Evolutionary conservation across 1,139 yeast species (phyloP).

Genomic region (Yamadazyma taylorii): DNA sequence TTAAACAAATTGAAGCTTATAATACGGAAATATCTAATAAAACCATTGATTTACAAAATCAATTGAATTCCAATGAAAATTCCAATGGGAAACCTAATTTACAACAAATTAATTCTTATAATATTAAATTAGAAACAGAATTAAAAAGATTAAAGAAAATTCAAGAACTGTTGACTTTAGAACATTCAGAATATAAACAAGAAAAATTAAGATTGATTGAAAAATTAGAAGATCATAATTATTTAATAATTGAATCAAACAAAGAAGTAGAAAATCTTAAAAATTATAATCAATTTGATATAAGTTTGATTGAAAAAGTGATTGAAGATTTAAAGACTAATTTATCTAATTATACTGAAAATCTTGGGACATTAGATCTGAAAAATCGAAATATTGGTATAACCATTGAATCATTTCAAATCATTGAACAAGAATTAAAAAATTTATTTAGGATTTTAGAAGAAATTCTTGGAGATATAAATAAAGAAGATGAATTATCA

Average conservation of each 20-base stretch:
- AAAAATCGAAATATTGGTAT: constrained; percentile 52
- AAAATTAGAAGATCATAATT: constrained; percentile 55
- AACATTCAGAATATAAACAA: constrained; percentile 64
- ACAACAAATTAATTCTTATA: constrained; percentile 54
- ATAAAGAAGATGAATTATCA: constrained; percentile 45
- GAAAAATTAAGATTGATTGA: constrained; percentile 60
- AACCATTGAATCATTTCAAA: constrained; percentile 60
- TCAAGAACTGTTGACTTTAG: constrained; percentile 66
- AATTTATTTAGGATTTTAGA: constrained; percentile 54
- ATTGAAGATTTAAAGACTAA: constrained; percentile 57
- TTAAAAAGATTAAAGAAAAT: constrained; percentile 59
- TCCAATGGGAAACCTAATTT: constrained; percentile 23
- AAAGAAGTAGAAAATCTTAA: constrained; percentile 61
- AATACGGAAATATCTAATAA: constrained; percentile 44
- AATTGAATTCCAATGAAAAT: constrained; percentile 17
- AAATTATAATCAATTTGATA: constrained; percentile 62
- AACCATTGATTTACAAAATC: constrained; percentile 38
- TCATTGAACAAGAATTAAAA: constrained; percentile 55
- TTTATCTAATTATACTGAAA: constrained; percentile 41
- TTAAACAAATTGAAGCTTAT: constrained; percentile 30
- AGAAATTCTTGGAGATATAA: constrained; percentile 55
- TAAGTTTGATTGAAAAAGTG: constrained; percentile 53
- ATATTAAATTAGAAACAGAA: constrained; percentile 60
- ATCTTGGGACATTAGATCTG: constrained; percentile 43
- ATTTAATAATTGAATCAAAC: constrained; percentile 53